Evolutionary conservation across 163 green algal genomes (phyloP).

Genomic region (Botryococcus braunii): DNA sequence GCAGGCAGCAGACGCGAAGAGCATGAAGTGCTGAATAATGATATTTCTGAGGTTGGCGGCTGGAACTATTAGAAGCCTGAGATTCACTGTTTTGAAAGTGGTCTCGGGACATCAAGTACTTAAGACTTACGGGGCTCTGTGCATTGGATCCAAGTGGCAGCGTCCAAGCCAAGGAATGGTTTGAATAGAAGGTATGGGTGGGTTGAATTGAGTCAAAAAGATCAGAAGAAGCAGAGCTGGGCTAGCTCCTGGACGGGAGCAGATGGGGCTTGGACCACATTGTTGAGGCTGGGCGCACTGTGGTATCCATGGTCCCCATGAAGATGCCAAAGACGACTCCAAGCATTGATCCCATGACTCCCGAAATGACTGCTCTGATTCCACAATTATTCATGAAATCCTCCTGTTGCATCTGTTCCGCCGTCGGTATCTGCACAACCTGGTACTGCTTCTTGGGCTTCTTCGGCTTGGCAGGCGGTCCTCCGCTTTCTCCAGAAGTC

Average conservation of each 20-base stretch:
- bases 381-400: conserved; percentile 95
- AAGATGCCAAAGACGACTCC: conserved; percentile 89
- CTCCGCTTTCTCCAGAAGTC: too few relatives aligned
- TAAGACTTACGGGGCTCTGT: too few relatives aligned
- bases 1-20: not conserved
- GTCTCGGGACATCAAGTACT: too few relatives aligned
- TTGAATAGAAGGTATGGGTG: not conserved
- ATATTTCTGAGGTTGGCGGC: too few relatives aligned
- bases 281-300: conserved; percentile 20
- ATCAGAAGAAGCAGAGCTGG: not conserved
- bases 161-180: conserved; percentile 1
- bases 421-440: conserved; percentile 50
- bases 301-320: conserved; percentile 79
- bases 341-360: conserved; percentile 68
- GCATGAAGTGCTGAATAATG: not conserved
- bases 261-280: not conserved
- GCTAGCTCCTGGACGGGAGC: not conserved
- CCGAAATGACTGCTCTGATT: conserved; percentile 66
- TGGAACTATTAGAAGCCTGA: too few relatives aligned
- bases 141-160: too few relatives aligned
- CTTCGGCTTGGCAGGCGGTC: not conserved
- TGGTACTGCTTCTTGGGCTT: conserved; percentile 28
- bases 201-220: not conserved
- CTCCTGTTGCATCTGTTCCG: conserved; percentile 66
- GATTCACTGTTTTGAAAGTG: too few relatives aligned